These are phyloP conservation scores for Acacia pycnantha DNA, from an alignment of 331 rosid species.

Conservation along the genomic window DNA sequence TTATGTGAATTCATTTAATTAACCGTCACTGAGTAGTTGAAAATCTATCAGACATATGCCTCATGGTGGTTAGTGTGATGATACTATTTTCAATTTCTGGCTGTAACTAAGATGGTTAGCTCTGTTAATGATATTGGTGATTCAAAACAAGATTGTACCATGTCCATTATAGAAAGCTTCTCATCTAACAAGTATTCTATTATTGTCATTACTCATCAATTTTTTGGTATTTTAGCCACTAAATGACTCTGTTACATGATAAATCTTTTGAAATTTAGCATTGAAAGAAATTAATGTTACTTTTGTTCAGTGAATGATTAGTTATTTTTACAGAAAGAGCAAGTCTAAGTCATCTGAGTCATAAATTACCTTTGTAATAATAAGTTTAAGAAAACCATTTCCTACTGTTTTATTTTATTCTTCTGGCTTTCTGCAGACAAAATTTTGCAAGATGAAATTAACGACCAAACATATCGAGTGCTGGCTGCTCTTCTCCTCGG, in stretches of 20 bases:
- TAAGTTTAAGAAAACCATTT: not conserved
- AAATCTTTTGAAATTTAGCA: not conserved
- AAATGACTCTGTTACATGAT: not conserved
- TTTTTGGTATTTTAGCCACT: not conserved
- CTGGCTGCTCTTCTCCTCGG: constrained; percentile 74
- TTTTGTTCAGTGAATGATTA: not conserved
- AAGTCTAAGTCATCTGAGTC: not conserved
- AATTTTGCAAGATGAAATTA: constrained; percentile 53
- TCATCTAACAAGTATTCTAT: not conserved
- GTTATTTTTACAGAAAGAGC: not conserved
- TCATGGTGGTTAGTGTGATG: not conserved
- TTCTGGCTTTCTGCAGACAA: constrained; percentile 39
- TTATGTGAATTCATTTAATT: too few relatives aligned
- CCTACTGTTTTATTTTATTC: not conserved
- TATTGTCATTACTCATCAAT: not conserved
- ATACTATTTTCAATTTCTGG: not conserved
- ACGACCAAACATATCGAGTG: constrained; percentile 47
- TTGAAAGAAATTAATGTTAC: not conserved
- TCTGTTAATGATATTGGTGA: not conserved
- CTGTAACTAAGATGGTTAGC: not conserved
- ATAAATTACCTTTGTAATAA: not conserved
- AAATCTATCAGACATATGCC: not conserved
- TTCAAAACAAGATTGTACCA: not conserved
- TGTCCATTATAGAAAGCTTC: not conserved
- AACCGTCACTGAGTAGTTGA: not conserved